Evolutionary conservation across 495 filamentous ascomycete species (phyloP).

Genomic region (Astrothelium subdiscretum): DNA sequence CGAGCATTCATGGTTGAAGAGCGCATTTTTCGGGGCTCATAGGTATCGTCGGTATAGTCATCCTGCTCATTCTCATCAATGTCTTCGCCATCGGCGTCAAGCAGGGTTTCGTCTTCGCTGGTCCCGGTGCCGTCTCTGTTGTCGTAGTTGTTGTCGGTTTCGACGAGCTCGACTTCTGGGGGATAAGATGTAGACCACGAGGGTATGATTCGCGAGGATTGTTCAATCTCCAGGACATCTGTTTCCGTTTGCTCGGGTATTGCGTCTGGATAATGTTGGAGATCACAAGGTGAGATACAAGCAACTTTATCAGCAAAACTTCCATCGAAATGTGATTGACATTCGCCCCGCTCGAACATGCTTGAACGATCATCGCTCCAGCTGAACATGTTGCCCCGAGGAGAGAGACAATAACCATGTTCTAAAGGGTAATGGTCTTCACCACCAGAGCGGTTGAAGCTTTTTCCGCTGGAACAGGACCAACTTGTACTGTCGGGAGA

Average conservation of each 20-base stretch:
- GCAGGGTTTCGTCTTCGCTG: constrained; percentile 6
- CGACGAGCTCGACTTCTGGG: constrained; percentile 13
- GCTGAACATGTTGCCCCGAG: not conserved
- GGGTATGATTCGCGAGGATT: not conserved
- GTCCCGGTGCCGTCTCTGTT: constrained; percentile 2
- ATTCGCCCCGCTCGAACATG: not conserved
- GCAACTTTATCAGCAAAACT: not conserved
- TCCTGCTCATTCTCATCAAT: constrained; percentile 4
- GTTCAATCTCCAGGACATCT: constrained; percentile 5
- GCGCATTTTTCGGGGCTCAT: not conserved
- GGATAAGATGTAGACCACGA: constrained; percentile 10
- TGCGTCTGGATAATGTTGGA: constrained; percentile 17
- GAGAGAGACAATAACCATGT: not conserved
- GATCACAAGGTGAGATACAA: constrained; percentile 16
- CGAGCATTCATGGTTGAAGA: not conserved
- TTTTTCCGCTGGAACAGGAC: constrained; percentile 1
- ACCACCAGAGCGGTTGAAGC: not conserved
- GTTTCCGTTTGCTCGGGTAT: not conserved
- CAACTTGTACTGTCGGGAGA: constrained; percentile 1
- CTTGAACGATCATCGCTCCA: not conserved
- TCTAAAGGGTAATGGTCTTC: not conserved
- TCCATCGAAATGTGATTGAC: not conserved
- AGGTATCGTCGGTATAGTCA: not conserved
- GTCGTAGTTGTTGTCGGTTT: constrained; percentile 8
- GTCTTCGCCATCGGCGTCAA: constrained; percentile 9